Conservation (phyloP, 306 rosid species). For the Trichosanthes cucumerina region DNA sequence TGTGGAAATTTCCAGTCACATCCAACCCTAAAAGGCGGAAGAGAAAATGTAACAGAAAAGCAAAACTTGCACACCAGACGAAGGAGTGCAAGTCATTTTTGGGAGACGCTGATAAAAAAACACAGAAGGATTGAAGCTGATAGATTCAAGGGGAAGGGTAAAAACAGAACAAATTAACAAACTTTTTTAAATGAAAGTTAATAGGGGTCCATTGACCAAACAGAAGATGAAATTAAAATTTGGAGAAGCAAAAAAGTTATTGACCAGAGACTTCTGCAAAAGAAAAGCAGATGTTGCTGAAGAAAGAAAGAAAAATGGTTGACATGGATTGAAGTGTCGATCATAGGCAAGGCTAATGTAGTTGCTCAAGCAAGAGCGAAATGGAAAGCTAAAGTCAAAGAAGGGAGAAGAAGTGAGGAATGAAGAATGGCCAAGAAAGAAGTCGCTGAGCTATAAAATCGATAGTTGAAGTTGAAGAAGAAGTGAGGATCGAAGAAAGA, state of each 20-base stretch:
- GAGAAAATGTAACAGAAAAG: constrained; percentile 32
- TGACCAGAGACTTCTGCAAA: not conserved
- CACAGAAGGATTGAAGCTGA: no score
- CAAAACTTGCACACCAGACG: constrained; percentile 49
- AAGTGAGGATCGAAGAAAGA: not conserved
- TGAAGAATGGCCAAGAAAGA: not conserved
- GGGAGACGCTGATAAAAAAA: constrained; percentile 21
- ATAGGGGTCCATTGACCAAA: not conserved
- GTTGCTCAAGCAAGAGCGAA: not conserved
- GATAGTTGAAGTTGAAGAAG: not conserved
- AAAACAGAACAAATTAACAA: no score
- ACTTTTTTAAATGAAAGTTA: no score
- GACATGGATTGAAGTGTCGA: not conserved
- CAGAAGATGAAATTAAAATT: no score
- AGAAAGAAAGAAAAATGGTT: not conserved
- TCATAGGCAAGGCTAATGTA: not conserved
- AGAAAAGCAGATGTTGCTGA: not conserved
- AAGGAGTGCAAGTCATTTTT: constrained; percentile 22
- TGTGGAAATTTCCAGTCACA: no score
- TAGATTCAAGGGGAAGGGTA: not conserved
- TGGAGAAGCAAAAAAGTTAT: not conserved
- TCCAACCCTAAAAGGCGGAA: not conserved
- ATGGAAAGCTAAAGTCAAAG: not conserved
- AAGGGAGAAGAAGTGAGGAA: not conserved
- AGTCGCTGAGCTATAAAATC: not conserved